Evolutionary conservation across 2,329 filamentous ascomycete genomes (phyloP).

Genomic region (Aspergillus viridinutans): DNA sequence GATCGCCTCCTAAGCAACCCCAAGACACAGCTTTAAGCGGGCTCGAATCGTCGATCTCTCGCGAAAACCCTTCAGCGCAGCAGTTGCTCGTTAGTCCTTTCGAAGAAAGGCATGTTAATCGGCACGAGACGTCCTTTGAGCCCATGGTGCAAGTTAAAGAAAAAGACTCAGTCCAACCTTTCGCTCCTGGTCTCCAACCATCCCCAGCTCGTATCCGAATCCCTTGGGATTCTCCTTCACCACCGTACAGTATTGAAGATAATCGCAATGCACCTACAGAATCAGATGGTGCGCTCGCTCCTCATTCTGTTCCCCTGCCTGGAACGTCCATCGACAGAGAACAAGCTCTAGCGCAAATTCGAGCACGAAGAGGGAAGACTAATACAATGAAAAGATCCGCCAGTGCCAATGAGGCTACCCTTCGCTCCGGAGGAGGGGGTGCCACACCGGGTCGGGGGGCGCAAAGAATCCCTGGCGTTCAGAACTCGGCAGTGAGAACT

Average conservation of each 20-base stretch:
- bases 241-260: constrained; percentile 1
- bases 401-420: constrained; percentile 35
- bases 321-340: constrained; percentile 46
- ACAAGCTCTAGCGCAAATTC: constrained; percentile 47
- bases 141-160: constrained; percentile 10
- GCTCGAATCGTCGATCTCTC: constrained; percentile 5
- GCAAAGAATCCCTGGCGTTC: constrained; percentile 32
- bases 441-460: constrained; percentile 23
- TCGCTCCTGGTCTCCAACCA: constrained; percentile 6
- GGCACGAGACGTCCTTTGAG: constrained; percentile 9
- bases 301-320: constrained; percentile 27
- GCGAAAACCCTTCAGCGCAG: constrained; percentile 3
- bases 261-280: constrained; percentile 7
- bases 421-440: constrained; percentile 22
- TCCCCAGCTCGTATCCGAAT: constrained; percentile 9
- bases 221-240: constrained; percentile 6
- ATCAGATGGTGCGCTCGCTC: constrained; percentile 22
- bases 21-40: constrained; percentile 15
- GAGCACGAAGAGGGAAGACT: constrained; percentile 45
- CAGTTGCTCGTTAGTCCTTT: constrained; percentile 4
- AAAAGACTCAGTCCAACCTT: neutral
- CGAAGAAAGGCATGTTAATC: constrained; percentile 7
- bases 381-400: constrained; percentile 40
- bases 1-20: constrained; percentile 23
- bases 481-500: constrained; percentile 24